phyloP scores from a whole-genome alignment of 441 rosid genomes.

The Adansonia gregorii region DNA sequence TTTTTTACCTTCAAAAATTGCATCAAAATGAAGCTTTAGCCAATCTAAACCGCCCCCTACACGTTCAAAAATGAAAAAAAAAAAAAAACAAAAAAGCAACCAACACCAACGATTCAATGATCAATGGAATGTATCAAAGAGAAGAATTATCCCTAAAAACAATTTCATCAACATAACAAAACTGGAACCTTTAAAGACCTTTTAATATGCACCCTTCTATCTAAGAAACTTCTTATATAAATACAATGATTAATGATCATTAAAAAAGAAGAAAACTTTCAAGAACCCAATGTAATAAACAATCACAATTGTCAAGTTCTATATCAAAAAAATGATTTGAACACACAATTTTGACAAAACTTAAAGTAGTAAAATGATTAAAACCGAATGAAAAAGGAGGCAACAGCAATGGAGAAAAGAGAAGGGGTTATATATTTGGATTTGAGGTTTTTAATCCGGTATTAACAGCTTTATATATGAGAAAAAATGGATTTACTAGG shows the following conservation, averaged over 20 bases:
- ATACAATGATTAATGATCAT: not conserved
- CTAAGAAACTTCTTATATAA: not conserved
- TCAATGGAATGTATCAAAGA: slow-evolving; percentile 4
- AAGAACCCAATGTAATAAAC: slow-evolving; percentile 1
- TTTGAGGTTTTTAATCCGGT: not conserved
- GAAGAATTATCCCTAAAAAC: not conserved
- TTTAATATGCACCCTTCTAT: not conserved
- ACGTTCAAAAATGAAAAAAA: not conserved
- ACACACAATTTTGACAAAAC: not conserved
- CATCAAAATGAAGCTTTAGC: not conserved
- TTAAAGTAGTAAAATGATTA: not conserved
- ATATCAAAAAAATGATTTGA: slow-evolving; percentile 4
- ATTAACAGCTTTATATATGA: not conserved
- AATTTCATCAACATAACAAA: not conserved
- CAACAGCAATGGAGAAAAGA: not conserved
- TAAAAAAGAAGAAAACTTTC: not conserved
- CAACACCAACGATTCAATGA: not conserved
- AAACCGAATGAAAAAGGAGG: not conserved
- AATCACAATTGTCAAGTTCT: not conserved
- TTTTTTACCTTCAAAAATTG: not conserved
- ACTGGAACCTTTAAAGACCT: not conserved
- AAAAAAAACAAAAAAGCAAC: not conserved
- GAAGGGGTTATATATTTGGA: not conserved
- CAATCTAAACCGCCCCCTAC: not conserved
- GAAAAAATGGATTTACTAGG: not conserved